These are phyloP conservation scores for Hyaloperonospora arabidopsidis DNA, from an alignment of 352 stramenopile species.

Conservation along the genomic window DNA sequence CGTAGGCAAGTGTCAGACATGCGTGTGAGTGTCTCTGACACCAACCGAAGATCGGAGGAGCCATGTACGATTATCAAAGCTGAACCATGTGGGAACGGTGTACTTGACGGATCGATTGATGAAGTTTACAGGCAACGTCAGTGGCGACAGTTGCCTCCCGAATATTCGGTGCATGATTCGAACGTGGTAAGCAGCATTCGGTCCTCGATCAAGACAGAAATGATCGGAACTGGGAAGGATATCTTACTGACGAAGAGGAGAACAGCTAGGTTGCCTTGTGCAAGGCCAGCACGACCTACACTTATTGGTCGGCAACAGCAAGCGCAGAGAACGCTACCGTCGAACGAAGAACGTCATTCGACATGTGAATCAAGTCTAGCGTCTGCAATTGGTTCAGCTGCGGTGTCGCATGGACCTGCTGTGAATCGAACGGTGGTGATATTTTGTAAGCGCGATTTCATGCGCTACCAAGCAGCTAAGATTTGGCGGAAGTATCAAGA, in stretches of 20 bases:
- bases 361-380: constrained; percentile 2
- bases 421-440: constrained; percentile 60
- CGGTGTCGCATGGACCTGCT: constrained; percentile 1
- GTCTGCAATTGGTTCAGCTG: not conserved
- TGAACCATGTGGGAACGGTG: not conserved
- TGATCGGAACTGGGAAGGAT: not conserved
- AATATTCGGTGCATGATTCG: not conserved
- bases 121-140: not conserved
- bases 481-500: constrained; percentile 74
- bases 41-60: not conserved
- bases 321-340: not conserved
- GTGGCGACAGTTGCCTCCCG: not conserved
- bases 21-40: not conserved
- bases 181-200: constrained; percentile 1
- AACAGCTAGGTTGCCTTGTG: constrained; percentile 12
- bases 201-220: constrained; percentile 1
- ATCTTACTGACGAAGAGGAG: constrained; percentile 9
- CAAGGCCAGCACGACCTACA: constrained; percentile 1
- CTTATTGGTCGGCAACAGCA: constrained; percentile 1
- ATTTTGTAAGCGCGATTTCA: constrained; percentile 76
- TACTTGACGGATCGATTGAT: constrained; percentile 2
- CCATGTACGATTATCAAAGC: not conserved
- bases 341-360: not conserved
- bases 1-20: not conserved
- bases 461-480: constrained; percentile 60